Evolutionary conservation across 2,329 filamentous ascomycete genomes (phyloP).

Genomic region (Didymella glomerata): DNA sequence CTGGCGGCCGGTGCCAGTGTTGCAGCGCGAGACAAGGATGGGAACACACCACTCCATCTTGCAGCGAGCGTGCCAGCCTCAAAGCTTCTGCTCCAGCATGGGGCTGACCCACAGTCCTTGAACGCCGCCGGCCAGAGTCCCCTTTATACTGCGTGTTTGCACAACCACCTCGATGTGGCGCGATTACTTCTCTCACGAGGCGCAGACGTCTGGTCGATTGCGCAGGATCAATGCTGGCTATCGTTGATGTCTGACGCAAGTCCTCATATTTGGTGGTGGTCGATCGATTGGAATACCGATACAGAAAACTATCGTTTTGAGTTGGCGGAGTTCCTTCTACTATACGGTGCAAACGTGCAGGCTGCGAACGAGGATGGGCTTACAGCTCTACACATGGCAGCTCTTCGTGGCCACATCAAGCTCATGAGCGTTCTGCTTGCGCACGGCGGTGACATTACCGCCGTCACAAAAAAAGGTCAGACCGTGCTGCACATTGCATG

Average conservation of each 20-base stretch:
- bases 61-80: neutral
- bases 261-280: neutral
- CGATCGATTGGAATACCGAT: neutral
- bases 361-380: neutral
- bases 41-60: neutral
- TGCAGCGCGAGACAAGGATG: neutral
- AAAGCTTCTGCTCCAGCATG: neutral
- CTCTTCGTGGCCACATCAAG: neutral
- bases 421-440: neutral
- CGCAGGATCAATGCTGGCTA: neutral
- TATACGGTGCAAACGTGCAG: neutral
- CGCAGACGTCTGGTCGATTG: neutral
- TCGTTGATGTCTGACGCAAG: neutral
- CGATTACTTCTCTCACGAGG: neutral
- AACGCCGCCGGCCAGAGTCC: neutral
- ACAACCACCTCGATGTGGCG: neutral
- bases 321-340: neutral
- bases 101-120: neutral
- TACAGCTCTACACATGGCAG: constrained; percentile 2
- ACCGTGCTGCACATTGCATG: neutral
- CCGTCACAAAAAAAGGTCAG: neutral
- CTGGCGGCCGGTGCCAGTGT: constrained; percentile 2
- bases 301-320: neutral
- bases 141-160: neutral
- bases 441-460: neutral